Conservation (phyloP, 1,139 yeast species). For the Debaryomyces robertsiae region DNA sequence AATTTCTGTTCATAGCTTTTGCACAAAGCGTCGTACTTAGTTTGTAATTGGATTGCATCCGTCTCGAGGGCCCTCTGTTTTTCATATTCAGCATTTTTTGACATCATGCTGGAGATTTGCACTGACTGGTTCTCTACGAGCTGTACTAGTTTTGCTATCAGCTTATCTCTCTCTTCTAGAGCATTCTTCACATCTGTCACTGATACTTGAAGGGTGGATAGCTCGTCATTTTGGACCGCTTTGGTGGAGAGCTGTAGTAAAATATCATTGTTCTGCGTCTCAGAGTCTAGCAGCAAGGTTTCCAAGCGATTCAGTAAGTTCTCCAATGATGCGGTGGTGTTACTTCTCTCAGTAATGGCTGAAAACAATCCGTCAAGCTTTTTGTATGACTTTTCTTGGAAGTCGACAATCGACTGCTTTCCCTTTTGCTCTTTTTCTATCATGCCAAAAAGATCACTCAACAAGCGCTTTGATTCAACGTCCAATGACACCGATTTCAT, state of each 20-base stretch:
- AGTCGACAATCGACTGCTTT: constrained; percentile 5
- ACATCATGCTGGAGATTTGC: background rate
- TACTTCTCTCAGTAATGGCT: background rate
- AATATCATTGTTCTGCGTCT: constrained; percentile 10
- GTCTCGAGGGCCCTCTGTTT: constrained; percentile 16
- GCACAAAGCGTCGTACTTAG: constrained; percentile 26
- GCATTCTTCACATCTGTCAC: constrained; percentile 3
- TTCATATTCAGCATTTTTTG: constrained; percentile 10
- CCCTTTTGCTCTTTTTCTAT: constrained; percentile 9
- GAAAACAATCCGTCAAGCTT: constrained; percentile 2
- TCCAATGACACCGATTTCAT: constrained; percentile 28
- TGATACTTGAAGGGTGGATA: constrained; percentile 1
- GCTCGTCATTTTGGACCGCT: constrained; percentile 8
- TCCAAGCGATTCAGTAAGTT: constrained; percentile 4
- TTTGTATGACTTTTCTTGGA: background rate
- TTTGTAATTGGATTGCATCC: constrained; percentile 19
- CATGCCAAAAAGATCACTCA: constrained; percentile 22
- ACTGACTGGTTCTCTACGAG: constrained; percentile 6
- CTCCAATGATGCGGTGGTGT: background rate
- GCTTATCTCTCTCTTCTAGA: constrained; percentile 1
- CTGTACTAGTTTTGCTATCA: constrained; percentile 1
- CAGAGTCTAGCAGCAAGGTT: constrained; percentile 5
- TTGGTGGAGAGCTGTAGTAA: constrained; percentile 8
- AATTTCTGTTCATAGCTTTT: constrained; percentile 31
- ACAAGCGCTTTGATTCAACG: constrained; percentile 19